Conservation (phyloP, 352 stramenopile genomes). For the Thraustotheca clavata region DNA sequence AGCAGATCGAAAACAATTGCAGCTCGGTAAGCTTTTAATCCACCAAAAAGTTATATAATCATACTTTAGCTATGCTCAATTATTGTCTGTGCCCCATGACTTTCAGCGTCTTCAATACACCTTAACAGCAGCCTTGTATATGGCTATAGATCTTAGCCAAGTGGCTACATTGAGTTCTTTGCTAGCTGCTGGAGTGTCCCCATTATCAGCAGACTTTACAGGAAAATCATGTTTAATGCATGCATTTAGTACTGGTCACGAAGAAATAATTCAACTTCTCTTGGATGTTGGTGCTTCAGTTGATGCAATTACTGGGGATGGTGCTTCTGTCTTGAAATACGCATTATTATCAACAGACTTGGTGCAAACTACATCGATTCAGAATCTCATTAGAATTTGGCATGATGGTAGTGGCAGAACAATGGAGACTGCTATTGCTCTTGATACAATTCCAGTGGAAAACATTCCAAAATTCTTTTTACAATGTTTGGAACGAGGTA, state of each 20-base stretch:
- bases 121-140: slow-evolving; percentile 37
- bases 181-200: slow-evolving; percentile 25
- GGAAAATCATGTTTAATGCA: slow-evolving; percentile 51
- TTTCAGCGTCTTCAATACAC: slow-evolving; percentile 42
- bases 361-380: background rate
- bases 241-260: slow-evolving; percentile 39
- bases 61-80: slow-evolving; percentile 31
- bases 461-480: slow-evolving; percentile 29
- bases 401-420: slow-evolving; percentile 22
- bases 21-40: background rate
- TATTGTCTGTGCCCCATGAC: slow-evolving; percentile 38
- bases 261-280: slow-evolving; percentile 28
- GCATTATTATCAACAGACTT: slow-evolving; percentile 29
- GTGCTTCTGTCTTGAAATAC: slow-evolving; percentile 53
- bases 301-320: slow-evolving; percentile 49
- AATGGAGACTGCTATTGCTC: slow-evolving; percentile 8
- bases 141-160: slow-evolving; percentile 39
- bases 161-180: background rate
- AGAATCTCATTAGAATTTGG: slow-evolving; percentile 20
- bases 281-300: slow-evolving; percentile 32
- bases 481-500: slow-evolving; percentile 27
- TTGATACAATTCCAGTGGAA: slow-evolving; percentile 27
- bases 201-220: slow-evolving; percentile 27
- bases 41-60: background rate
- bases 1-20: slow-evolving; percentile 6